Conservation (phyloP, 176 grass and related monocot species). For the Hordeum marinum region DNA sequence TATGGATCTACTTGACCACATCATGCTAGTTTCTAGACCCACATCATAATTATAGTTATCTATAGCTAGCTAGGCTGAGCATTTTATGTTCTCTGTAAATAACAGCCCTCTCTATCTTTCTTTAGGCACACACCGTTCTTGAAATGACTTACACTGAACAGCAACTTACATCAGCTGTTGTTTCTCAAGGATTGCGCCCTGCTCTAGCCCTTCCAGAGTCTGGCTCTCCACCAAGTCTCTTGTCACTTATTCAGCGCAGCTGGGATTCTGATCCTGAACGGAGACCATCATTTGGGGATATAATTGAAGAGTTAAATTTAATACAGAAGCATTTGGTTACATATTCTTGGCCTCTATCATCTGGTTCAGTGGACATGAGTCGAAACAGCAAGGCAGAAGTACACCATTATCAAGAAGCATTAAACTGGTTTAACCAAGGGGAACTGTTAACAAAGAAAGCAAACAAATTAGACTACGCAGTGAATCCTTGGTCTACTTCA, state of each 20-base stretch:
- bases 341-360: conserved; percentile 25
- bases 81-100: conserved; percentile 10
- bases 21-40: neutral
- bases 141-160: conserved; percentile 99
- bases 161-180: conserved; percentile 77
- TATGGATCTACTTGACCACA: neutral
- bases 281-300: conserved; percentile 79
- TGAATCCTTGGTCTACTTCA: conserved; percentile 38
- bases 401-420: conserved; percentile 57
- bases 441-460: conserved; percentile 51
- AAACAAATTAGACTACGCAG: conserved; percentile 23
- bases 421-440: conserved; percentile 78
- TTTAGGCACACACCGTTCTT: conserved; percentile 92
- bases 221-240: conserved; percentile 58
- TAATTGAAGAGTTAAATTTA: conserved; percentile 45
- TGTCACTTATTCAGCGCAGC: conserved; percentile 69
- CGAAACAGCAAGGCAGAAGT: conserved; percentile 33
- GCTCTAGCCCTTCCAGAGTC: conserved; percentile 55
- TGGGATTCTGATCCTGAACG: conserved; percentile 74
- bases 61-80: neutral
- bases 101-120: conserved; percentile 21
- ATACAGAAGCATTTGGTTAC: conserved; percentile 40
- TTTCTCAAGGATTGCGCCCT: conserved; percentile 77
- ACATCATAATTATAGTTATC: neutral
- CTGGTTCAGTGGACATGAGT: conserved; percentile 21